Percentiles rank a stretch among this genome's conserved stretches.
These are phyloP conservation scores for Comarum palustre DNA, from an alignment of 306 rosid genomes.

Conservation along the genomic window DNA sequence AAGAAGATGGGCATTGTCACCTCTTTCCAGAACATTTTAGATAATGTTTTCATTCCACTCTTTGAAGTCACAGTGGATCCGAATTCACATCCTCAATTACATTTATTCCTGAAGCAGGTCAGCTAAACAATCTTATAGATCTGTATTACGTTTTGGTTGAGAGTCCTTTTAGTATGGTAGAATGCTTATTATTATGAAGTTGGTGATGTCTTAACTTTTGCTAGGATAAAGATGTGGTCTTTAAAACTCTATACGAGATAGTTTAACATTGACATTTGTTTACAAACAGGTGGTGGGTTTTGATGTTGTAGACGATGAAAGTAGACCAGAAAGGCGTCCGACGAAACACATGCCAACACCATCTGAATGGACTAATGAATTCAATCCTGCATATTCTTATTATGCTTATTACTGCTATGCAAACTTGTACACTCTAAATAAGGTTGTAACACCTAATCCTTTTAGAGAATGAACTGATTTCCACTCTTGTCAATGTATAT, in stretches of 20 bases:
- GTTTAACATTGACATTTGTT: slow-evolving; percentile 6
- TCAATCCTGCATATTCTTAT: slow-evolving; percentile 83
- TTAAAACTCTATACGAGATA: not conserved
- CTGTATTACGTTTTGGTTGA: not conserved
- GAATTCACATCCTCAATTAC: slow-evolving; percentile 82
- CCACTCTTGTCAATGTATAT: not conserved
- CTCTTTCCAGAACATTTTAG: slow-evolving; percentile 78
- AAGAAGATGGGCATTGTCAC: slow-evolving; percentile 74
- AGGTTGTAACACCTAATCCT: slow-evolving; percentile 38
- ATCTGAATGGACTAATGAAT: slow-evolving; percentile 75
- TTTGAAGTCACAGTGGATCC: slow-evolving; percentile 82
- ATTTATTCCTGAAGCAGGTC: slow-evolving; percentile 77
- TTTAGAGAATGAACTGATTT: not conserved
- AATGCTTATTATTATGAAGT: not conserved
- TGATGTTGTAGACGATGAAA: slow-evolving; percentile 84
- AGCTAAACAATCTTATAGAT: slow-evolving; percentile 9
- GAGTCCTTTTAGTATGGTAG: not conserved
- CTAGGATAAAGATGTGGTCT: not conserved
- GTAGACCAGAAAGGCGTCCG: slow-evolving; percentile 90
- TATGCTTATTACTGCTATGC: slow-evolving; percentile 76
- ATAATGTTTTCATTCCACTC: slow-evolving; percentile 73
- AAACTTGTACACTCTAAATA: slow-evolving; percentile 71
- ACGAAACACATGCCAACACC: slow-evolving; percentile 93
- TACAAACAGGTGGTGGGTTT: slow-evolving; percentile 72
- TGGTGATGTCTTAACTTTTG: not conserved